These are phyloP conservation scores for Rubia balearica DNA, from an alignment of 305 asterid genomes.

Conservation along the genomic window DNA sequence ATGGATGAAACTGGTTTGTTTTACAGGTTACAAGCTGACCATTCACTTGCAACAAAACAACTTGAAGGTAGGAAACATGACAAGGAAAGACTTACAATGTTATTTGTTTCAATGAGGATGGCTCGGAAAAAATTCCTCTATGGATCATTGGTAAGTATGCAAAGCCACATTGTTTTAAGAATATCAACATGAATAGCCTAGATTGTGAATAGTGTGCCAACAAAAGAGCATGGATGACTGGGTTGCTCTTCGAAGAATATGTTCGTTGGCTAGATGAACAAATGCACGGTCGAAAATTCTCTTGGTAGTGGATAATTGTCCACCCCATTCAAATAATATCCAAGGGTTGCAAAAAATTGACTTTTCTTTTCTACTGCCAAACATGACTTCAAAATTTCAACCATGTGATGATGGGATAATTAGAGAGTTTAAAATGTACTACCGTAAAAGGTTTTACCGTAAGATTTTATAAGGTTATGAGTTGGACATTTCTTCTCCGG, in stretches of 20 bases:
- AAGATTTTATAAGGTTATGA: too few species aligned
- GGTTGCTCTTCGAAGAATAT: too few species aligned
- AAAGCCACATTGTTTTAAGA: neutral
- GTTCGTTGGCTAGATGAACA: too few species aligned
- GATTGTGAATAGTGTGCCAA: too few species aligned
- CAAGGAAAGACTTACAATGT: neutral
- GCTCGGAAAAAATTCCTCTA: neutral
- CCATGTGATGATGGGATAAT: neutral
- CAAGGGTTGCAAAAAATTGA: neutral
- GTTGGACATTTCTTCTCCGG: too few species aligned
- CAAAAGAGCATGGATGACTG: too few species aligned
- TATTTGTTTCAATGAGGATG: neutral
- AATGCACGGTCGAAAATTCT: too few species aligned
- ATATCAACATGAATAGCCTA: too few species aligned
- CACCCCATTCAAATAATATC: neutral
- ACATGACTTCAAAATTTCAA: constrained; percentile 11
- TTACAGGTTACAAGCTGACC: neutral
- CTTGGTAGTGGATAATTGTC: too few species aligned
- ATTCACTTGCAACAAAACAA: neutral
- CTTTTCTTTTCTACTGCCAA: constrained; percentile 6
- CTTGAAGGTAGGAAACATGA: neutral
- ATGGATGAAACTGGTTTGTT: neutral
- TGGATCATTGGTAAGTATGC: neutral
- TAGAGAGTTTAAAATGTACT: neutral
- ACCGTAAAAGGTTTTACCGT: too few species aligned